phyloP scores from a whole-genome alignment of 345 rosid genomes.

The Kandelia obovata region DNA sequence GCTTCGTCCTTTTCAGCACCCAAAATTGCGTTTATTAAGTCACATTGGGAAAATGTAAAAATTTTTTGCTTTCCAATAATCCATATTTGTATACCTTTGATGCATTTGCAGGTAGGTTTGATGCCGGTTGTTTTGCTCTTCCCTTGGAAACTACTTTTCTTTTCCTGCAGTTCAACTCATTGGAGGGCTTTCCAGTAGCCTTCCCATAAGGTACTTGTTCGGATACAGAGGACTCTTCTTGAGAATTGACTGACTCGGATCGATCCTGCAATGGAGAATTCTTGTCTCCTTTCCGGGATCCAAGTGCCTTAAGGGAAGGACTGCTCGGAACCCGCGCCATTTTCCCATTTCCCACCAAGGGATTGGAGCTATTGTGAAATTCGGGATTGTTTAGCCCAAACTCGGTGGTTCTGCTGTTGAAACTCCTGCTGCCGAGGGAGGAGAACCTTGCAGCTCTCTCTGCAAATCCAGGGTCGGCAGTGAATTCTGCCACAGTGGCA shows the following conservation, averaged over 20 bases:
- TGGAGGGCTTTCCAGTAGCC: constrained; percentile 18
- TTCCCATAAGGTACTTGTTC: constrained; percentile 37
- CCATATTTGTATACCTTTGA: constrained; percentile 26
- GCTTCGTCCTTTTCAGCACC: neutral
- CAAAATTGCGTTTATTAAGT: neutral
- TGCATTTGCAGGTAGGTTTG: constrained; percentile 22
- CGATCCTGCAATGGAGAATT: constrained; percentile 25
- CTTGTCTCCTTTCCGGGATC: constrained; percentile 32
- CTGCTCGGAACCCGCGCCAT: constrained; percentile 60
- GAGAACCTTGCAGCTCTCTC: constrained; percentile 73
- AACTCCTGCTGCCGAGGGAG: constrained; percentile 66
- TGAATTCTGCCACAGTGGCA: constrained; percentile 44
- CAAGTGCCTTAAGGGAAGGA: constrained; percentile 43
- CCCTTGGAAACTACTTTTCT: constrained; percentile 48
- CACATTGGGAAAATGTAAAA: neutral
- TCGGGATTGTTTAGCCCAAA: constrained; percentile 22
- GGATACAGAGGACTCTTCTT: constrained; percentile 49
- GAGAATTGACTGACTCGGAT: constrained; percentile 45
- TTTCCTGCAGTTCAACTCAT: constrained; percentile 52
- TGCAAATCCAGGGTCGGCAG: constrained; percentile 70
- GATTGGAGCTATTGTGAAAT: constrained; percentile 21
- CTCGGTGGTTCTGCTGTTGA: constrained; percentile 47
- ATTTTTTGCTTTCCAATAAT: constrained; percentile 1
- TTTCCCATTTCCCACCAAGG: constrained; percentile 31
- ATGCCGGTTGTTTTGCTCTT: constrained; percentile 40